These are phyloP conservation scores for Byssothecium circinans DNA, from an alignment of 2,329 filamentous ascomycete species.

Conservation along the genomic window DNA sequence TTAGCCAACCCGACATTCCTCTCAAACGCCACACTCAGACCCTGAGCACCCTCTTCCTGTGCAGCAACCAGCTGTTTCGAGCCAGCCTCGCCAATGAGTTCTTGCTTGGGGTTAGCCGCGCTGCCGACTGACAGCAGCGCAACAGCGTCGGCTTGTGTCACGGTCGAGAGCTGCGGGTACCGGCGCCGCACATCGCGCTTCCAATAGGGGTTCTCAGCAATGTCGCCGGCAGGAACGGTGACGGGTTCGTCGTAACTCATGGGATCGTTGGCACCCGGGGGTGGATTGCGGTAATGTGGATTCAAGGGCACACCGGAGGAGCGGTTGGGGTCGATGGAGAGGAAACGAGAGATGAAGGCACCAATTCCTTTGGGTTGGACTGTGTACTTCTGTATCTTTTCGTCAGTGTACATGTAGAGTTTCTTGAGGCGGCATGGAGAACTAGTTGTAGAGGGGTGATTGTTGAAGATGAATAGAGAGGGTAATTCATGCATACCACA, in stretches of 20 bases:
- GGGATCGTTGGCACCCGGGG: slow-evolving; percentile 73
- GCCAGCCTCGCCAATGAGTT: slow-evolving; percentile 74
- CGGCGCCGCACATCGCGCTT: slow-evolving; percentile 84
- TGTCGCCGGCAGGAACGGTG: slow-evolving; percentile 79
- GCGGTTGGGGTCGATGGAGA: slow-evolving; percentile 83
- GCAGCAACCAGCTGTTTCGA: slow-evolving; percentile 73
- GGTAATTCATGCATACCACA: slow-evolving; percentile 25
- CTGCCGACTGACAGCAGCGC: slow-evolving; percentile 84
- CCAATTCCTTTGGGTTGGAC: slow-evolving; percentile 87
- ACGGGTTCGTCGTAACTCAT: slow-evolving; percentile 77
- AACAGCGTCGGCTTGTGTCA: slow-evolving; percentile 83
- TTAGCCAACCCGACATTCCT: slow-evolving; percentile 58
- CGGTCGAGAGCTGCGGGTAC: slow-evolving; percentile 78
- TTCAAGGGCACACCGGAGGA: slow-evolving; percentile 93
- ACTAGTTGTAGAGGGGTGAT: slow-evolving; percentile 12
- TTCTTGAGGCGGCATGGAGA: not conserved
- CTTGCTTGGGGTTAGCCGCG: slow-evolving; percentile 76
- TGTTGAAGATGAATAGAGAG: slow-evolving; percentile 2
- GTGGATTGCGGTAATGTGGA: slow-evolving; percentile 84
- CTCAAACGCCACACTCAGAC: slow-evolving; percentile 72
- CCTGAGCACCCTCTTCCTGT: slow-evolving; percentile 72
- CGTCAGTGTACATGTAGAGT: not conserved
- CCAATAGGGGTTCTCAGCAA: slow-evolving; percentile 94
- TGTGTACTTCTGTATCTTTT: slow-evolving; percentile 79
- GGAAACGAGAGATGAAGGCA: slow-evolving; percentile 74